Evolutionary conservation across 2,329 filamentous ascomycete species (phyloP).

Genomic region (Colletotrichum tamarilloi): DNA sequence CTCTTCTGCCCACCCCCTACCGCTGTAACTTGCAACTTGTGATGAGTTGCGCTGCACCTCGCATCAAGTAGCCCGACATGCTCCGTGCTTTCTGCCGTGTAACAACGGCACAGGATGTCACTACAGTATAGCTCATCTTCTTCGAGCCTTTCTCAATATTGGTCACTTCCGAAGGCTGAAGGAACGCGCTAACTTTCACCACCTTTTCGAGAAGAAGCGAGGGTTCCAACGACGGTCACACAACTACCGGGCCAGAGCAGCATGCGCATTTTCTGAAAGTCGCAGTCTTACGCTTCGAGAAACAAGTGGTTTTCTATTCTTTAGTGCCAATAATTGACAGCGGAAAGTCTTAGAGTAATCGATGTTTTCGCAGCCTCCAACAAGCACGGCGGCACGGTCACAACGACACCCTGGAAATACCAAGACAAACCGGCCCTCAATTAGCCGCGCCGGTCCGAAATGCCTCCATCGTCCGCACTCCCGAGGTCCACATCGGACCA

Average conservation of each 20-base stretch:
- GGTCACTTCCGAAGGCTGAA: background rate
- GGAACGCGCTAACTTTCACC: background rate
- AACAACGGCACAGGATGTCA: conserved; percentile 34
- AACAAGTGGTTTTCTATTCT: background rate
- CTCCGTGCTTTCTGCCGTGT: conserved; percentile 30
- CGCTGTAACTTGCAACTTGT: background rate
- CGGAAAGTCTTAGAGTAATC: background rate
- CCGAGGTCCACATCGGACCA: conserved; percentile 18
- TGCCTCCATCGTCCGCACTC: background rate
- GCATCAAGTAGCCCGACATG: conserved; percentile 22
- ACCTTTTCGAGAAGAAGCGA: background rate
- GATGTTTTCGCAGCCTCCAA: background rate
- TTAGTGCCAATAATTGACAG: background rate
- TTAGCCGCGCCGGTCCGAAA: conserved; percentile 32
- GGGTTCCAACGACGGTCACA: background rate
- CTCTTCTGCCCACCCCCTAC: conserved; percentile 2
- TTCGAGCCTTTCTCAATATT: background rate
- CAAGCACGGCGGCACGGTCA: background rate
- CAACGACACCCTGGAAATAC: background rate
- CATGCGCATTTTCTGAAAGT: background rate
- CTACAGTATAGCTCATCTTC: background rate
- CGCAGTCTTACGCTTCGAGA: background rate
- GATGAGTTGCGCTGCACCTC: conserved; percentile 21
- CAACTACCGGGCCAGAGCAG: background rate
- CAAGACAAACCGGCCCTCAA: conserved; percentile 10